Percentiles rank a stretch among this genome's conserved stretches.
These are phyloP conservation scores for Terfezia boudieri DNA, from an alignment of 495 filamentous ascomycete species.

Conservation along the genomic window DNA sequence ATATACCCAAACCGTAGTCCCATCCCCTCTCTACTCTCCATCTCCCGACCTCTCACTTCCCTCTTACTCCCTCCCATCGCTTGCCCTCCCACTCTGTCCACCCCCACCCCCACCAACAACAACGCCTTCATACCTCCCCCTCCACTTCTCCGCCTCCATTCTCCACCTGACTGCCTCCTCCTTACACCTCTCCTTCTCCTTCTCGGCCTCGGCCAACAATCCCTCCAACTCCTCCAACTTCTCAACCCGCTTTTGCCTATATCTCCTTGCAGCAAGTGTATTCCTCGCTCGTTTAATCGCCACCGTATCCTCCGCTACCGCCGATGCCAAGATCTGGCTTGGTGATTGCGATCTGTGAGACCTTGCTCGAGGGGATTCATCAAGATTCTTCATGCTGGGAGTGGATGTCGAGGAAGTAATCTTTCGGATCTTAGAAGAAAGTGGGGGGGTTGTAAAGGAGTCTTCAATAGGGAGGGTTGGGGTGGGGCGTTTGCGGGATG, in stretches of 20 bases:
- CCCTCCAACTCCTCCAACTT: slow-evolving; percentile 40
- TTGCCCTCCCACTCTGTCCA: background rate
- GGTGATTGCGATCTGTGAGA: background rate
- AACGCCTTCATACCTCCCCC: background rate
- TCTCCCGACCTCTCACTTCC: too few relatives aligned
- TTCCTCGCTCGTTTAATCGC: slow-evolving; percentile 89
- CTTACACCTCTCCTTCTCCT: slow-evolving; percentile 30
- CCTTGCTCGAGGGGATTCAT: background rate
- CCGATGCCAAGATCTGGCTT: background rate
- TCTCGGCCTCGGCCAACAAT: slow-evolving; percentile 29
- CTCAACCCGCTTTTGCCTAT: slow-evolving; percentile 57
- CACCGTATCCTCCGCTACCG: slow-evolving; percentile 26
- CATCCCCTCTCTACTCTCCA: too few relatives aligned
- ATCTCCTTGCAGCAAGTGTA: slow-evolving; percentile 86
- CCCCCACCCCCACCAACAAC: background rate
- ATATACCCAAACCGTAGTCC: too few relatives aligned
- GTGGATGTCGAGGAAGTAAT: background rate
- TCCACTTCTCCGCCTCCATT: background rate
- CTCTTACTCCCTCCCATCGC: too few relatives aligned
- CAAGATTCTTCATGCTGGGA: background rate
- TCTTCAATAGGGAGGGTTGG: background rate
- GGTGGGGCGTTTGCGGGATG: background rate
- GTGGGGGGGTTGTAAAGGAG: background rate
- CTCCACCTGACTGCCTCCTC: background rate
- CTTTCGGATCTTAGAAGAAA: background rate